These are phyloP conservation scores for Fonsecaea nubica DNA, from an alignment of 2,329 filamentous ascomycete genomes.

Conservation along the genomic window DNA sequence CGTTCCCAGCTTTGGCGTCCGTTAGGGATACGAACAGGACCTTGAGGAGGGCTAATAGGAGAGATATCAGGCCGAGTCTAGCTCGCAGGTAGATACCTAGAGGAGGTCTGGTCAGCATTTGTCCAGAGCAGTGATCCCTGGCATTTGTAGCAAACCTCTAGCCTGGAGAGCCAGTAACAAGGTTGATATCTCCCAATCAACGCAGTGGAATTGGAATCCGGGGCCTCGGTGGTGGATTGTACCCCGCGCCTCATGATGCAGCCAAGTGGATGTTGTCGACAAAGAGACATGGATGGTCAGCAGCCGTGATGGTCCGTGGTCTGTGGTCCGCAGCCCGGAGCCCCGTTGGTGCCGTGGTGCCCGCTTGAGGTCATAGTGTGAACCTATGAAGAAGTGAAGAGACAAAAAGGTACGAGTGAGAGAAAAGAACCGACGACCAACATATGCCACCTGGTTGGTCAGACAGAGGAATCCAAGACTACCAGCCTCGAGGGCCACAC, in stretches of 20 bases:
- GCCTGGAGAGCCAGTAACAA: background rate
- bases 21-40: background rate
- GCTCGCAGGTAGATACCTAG: background rate
- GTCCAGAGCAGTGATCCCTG: background rate
- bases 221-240: slow-evolving; percentile 2
- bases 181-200: background rate
- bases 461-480: too few relatives aligned
- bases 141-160: background rate
- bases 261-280: background rate
- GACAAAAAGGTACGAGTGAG: background rate
- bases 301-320: background rate
- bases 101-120: background rate
- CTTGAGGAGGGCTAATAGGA: background rate
- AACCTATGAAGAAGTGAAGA: background rate
- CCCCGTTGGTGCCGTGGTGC: background rate
- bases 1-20: background rate
- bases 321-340: background rate
- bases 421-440: background rate
- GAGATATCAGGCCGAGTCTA: slow-evolving; percentile 1
- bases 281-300: background rate
- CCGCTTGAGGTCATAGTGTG: background rate
- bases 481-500: too few relatives aligned
- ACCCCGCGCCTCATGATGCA: slow-evolving; percentile 11
- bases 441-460: background rate
- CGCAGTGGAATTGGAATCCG: background rate